Conservation (phyloP, 1,139 yeast genomes). For the Meyerozyma guilliermondii region DNA sequence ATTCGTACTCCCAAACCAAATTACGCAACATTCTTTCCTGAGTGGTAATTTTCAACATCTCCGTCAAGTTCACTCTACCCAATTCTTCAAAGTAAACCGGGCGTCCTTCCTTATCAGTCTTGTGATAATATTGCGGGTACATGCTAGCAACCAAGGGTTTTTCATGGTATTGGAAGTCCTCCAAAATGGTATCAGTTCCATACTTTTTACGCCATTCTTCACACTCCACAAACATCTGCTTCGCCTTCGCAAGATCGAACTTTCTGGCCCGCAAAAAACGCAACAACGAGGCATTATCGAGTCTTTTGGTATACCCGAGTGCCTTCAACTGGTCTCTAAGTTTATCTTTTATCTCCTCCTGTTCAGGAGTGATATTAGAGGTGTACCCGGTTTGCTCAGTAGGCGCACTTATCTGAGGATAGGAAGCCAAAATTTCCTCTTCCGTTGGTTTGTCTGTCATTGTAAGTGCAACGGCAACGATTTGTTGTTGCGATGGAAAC, state of each 20-base stretch:
- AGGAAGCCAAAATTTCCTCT: constrained; percentile 34
- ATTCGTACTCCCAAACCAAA: constrained; percentile 96
- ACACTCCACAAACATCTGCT: constrained; percentile 78
- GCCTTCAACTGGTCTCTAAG: constrained; percentile 55
- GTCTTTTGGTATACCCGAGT: constrained; percentile 65
- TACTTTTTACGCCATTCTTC: constrained; percentile 88
- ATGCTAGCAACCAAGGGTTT: constrained; percentile 82
- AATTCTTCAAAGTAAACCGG: constrained; percentile 93
- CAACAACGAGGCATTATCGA: constrained; percentile 85
- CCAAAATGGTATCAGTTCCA: constrained; percentile 81
- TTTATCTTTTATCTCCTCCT: constrained; percentile 53
- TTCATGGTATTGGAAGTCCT: constrained; percentile 85
- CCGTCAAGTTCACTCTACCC: constrained; percentile 82
- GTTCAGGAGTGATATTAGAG: constrained; percentile 70
- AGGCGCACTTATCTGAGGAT: constrained; percentile 66
- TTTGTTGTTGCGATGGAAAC: not conserved
- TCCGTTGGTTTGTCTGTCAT: constrained; percentile 1
- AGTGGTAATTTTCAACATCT: constrained; percentile 89
- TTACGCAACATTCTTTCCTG: constrained; percentile 96
- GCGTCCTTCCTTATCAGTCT: constrained; percentile 94
- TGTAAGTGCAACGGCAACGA: not conserved
- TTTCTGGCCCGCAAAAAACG: constrained; percentile 94
- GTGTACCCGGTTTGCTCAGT: constrained; percentile 69
- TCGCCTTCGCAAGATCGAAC: constrained; percentile 76
- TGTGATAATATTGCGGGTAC: constrained; percentile 97